These are phyloP conservation scores for Pyricularia sp. DNA, from an alignment of 2,329 filamentous ascomycete genomes.

Conservation along the genomic window DNA sequence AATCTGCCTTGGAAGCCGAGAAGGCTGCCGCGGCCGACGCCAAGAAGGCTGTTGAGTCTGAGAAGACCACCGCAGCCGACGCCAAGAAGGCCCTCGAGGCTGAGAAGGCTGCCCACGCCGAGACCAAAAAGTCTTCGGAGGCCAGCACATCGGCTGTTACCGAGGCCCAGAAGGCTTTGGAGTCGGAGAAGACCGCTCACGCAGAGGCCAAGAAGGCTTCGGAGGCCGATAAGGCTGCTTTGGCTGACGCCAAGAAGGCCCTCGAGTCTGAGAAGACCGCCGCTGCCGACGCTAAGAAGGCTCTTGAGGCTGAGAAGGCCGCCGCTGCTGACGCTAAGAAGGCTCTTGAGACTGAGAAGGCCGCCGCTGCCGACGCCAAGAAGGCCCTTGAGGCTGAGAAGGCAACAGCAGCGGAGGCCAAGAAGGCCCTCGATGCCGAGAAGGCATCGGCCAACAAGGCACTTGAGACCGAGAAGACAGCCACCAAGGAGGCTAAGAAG, in stretches of 20 bases:
- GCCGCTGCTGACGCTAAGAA: neutral
- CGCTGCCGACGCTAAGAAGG: neutral
- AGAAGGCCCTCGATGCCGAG: constrained; percentile 2
- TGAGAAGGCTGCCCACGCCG: constrained; percentile 1
- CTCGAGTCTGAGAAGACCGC: constrained; percentile 1
- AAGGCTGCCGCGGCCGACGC: neutral
- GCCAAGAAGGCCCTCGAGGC: constrained; percentile 2
- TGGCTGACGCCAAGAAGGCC: neutral
- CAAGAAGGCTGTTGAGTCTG: neutral
- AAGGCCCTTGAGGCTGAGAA: neutral
- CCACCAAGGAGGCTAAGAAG: neutral
- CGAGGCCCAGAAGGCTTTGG: constrained; percentile 3
- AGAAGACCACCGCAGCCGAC: neutral
- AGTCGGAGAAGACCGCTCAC: neutral
- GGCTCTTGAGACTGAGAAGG: neutral
- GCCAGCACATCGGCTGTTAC: neutral
- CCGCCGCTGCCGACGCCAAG: neutral
- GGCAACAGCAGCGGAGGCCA: neutral
- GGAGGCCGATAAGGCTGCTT: neutral
- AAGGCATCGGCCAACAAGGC: neutral
- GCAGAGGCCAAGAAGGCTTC: neutral
- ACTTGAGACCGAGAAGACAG: constrained; percentile 1
- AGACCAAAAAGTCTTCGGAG: constrained; percentile 2
- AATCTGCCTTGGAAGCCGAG: neutral
- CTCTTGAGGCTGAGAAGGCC: neutral